These are phyloP conservation scores for Sugiyamaella floridensis DNA, from an alignment of 805 yeast genomes.

Conservation along the genomic window DNA sequence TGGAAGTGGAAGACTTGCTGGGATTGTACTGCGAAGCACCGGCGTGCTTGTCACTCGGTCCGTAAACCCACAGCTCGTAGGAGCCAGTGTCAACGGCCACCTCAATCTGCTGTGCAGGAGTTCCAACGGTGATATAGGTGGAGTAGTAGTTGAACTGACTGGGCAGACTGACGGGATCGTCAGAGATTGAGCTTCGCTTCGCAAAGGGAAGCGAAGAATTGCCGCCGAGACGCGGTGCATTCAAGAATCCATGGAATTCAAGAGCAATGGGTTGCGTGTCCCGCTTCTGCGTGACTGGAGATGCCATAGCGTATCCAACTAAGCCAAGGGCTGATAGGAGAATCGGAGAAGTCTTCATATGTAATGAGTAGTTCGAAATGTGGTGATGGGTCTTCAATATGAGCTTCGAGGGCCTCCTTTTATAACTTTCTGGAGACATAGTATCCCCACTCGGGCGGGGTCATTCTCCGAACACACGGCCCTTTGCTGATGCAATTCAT, in stretches of 20 bases:
- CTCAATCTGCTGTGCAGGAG: conserved; percentile 44
- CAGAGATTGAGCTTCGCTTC: not conserved
- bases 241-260: not conserved
- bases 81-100: conserved; percentile 66
- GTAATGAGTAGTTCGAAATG: too few relatives aligned
- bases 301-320: not conserved
- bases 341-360: not conserved
- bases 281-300: not conserved
- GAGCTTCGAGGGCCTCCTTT: too few relatives aligned
- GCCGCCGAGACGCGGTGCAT: not conserved
- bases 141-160: conserved; percentile 4
- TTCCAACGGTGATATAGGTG: conserved; percentile 39
- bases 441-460: too few relatives aligned
- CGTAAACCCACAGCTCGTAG: conserved; percentile 48
- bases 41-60: not conserved
- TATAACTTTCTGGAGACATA: too few relatives aligned
- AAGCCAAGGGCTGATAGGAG: not conserved
- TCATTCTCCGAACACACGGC: too few relatives aligned
- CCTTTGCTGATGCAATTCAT: too few relatives aligned
- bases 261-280: not conserved
- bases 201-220: not conserved
- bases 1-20: conserved; percentile 14
- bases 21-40: conserved; percentile 1
- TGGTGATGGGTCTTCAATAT: too few relatives aligned
- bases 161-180: not conserved